Conservation (phyloP, 257 asterid genomes). For the Cordia subcordata region DNA sequence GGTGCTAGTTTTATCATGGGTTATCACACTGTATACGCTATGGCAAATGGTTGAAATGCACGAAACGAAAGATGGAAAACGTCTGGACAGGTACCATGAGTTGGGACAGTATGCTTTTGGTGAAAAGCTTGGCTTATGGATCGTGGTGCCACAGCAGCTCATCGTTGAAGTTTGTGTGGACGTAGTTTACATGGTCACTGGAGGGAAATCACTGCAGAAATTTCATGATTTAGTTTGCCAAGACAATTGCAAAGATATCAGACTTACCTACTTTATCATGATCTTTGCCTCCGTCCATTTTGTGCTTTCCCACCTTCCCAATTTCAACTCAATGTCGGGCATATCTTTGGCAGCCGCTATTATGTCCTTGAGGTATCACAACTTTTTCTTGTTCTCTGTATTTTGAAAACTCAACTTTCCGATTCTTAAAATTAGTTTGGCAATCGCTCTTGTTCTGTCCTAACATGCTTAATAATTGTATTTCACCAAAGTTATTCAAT, state of each 20-base stretch:
- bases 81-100: slow-evolving; percentile 88
- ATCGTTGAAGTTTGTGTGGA: slow-evolving; percentile 78
- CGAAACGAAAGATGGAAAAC: slow-evolving; percentile 90
- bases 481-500: slow-evolving; percentile 59
- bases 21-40: slow-evolving; percentile 66
- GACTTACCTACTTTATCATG: slow-evolving; percentile 73
- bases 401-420: too few relatives aligned
- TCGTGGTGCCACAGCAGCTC: slow-evolving; percentile 86
- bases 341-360: slow-evolving; percentile 92
- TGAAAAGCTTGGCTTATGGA: slow-evolving; percentile 78
- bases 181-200: slow-evolving; percentile 92
- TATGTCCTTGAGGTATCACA: slow-evolving; percentile 87
- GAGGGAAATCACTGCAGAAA: slow-evolving; percentile 72
- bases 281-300: slow-evolving; percentile 90
- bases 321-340: slow-evolving; percentile 83
- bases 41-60: slow-evolving; percentile 99
- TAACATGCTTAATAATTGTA: neutral
- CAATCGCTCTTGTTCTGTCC: neutral
- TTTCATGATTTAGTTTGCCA: slow-evolving; percentile 54
- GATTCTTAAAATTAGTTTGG: too few relatives aligned
- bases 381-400: neutral
- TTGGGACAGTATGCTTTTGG: slow-evolving; percentile 92
- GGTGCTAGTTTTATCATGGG: slow-evolving; percentile 74
- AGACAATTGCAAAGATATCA: slow-evolving; percentile 41
- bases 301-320: slow-evolving; percentile 90